phyloP scores from a whole-genome alignment of 495 filamentous ascomycete species.

The Recurvomyces mirabilis region DNA sequence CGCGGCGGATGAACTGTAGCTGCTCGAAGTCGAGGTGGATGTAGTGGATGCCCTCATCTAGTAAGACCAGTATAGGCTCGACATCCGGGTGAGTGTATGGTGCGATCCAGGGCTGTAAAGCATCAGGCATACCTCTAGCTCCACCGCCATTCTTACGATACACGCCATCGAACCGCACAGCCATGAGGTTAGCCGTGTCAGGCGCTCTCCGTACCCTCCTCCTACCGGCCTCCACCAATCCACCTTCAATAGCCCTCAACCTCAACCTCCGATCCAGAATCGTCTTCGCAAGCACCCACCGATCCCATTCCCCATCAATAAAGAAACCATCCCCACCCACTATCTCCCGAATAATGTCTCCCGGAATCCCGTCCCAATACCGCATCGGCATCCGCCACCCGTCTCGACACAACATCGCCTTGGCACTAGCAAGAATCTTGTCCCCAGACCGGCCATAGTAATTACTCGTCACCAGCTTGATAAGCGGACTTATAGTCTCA shows the following conservation, averaged over 20 bases:
- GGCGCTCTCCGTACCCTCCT: conserved; percentile 32
- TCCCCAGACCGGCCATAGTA: conserved; percentile 49
- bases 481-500: conserved; percentile 35
- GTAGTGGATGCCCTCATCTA: conserved; percentile 51
- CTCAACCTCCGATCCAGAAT: conserved; percentile 43
- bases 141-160: conserved; percentile 33
- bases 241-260: conserved; percentile 33
- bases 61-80: conserved; percentile 43
- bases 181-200: conserved; percentile 32
- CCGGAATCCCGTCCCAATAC: conserved; percentile 49
- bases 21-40: conserved; percentile 51
- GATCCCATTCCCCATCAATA: conserved; percentile 46
- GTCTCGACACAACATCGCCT: conserved; percentile 49
- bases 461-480: conserved; percentile 45
- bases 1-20: conserved; percentile 41
- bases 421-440: conserved; percentile 43
- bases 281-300: conserved; percentile 45
- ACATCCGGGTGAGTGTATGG: conserved; percentile 42
- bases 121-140: conserved; percentile 30
- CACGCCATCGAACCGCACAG: conserved; percentile 38
- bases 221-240: conserved; percentile 30
- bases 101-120: conserved; percentile 34
- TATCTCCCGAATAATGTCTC: conserved; percentile 45
- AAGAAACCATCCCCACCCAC: conserved; percentile 52
- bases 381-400: conserved; percentile 47